phyloP scores from a whole-genome alignment of 805 yeast genomes.

The Metschnikowia chrysomelidarum region DNA sequence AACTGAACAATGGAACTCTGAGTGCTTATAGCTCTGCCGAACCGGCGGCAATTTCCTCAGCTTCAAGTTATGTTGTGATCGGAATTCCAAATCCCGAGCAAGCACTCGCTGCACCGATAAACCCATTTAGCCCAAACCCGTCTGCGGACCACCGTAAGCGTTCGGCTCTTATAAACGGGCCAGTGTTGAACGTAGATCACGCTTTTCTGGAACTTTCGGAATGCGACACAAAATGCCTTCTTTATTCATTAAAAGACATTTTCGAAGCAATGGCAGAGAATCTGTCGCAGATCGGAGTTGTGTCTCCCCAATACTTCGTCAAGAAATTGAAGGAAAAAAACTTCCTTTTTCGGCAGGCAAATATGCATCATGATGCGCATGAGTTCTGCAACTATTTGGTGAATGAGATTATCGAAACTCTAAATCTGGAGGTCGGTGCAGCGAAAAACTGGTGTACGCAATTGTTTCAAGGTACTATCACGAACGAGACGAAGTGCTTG shows the following conservation, averaged over 20 bases:
- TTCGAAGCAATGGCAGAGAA: slow-evolving; percentile 82
- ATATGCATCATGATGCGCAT: slow-evolving; percentile 98
- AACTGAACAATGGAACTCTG: slow-evolving; percentile 15
- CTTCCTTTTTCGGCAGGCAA: slow-evolving; percentile 75
- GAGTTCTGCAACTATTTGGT: slow-evolving; percentile 87
- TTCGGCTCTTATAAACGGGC: slow-evolving; percentile 75
- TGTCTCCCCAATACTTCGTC: slow-evolving; percentile 74
- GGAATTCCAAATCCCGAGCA: slow-evolving; percentile 44
- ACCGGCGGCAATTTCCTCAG: slow-evolving; percentile 26
- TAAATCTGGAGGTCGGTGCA: slow-evolving; percentile 39
- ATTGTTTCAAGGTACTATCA: slow-evolving; percentile 79
- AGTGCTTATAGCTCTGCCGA: slow-evolving; percentile 10
- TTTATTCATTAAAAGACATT: slow-evolving; percentile 74
- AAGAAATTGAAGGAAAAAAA: slow-evolving; percentile 78
- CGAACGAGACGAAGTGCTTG: slow-evolving; percentile 86
- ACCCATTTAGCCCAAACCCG: slow-evolving; percentile 40
- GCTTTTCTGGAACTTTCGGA: slow-evolving; percentile 45
- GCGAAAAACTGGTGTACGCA: slow-evolving; percentile 55
- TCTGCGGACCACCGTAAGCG: slow-evolving; percentile 73
- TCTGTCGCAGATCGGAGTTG: slow-evolving; percentile 69
- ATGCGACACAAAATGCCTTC: slow-evolving; percentile 28
- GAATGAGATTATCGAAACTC: slow-evolving; percentile 62
- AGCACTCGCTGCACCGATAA: slow-evolving; percentile 31
- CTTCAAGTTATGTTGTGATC: slow-evolving; percentile 34
- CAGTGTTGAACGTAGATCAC: slow-evolving; percentile 78